A percentile compares a stretch with the other conserved stretches of the same genome.
Evolutionary conservation across 257 asterid genomes (phyloP).

Genomic region (Avicennia marina): DNA sequence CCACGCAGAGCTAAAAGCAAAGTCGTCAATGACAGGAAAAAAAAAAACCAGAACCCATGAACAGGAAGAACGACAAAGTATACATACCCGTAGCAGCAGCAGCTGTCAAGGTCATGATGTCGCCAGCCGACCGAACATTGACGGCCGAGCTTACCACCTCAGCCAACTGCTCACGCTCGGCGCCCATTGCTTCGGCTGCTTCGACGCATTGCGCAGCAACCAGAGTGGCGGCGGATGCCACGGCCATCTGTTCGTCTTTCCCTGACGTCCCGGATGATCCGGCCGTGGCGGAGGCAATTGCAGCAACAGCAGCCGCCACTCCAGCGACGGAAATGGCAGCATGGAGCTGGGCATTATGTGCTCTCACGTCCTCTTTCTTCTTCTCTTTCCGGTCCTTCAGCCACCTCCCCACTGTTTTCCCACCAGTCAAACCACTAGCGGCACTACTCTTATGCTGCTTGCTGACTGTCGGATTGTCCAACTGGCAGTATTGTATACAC

Average conservation of each 20-base stretch:
- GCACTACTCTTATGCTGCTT: conserved; percentile 6
- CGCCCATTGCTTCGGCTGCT: conserved; percentile 95
- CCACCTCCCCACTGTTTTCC: conserved; percentile 94
- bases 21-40: no score
- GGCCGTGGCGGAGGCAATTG: conserved; percentile 45
- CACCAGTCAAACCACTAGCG: conserved; percentile 41
- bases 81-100: conserved; percentile 88
- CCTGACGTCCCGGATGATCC: conserved; percentile 60
- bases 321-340: conserved; percentile 96
- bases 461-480: no score
- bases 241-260: conserved; percentile 84
- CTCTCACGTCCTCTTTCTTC: conserved; percentile 88
- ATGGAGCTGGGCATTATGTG: conserved; percentile 89
- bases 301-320: conserved; percentile 92
- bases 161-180: conserved; percentile 83
- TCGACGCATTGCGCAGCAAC: conserved; percentile 98
- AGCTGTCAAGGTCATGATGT: conserved; percentile 92
- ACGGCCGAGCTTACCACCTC: conserved; percentile 91
- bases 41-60: no score
- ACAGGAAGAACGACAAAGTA: no score
- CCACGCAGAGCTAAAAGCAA: conserved; percentile 70
- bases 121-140: conserved; percentile 84
- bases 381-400: conserved; percentile 90
- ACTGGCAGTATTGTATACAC: no score
- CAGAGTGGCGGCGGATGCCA: conserved; percentile 93